phyloP scores from a whole-genome alignment of 2,329 filamentous ascomycete species.

The Hypoxylon sp. region DNA sequence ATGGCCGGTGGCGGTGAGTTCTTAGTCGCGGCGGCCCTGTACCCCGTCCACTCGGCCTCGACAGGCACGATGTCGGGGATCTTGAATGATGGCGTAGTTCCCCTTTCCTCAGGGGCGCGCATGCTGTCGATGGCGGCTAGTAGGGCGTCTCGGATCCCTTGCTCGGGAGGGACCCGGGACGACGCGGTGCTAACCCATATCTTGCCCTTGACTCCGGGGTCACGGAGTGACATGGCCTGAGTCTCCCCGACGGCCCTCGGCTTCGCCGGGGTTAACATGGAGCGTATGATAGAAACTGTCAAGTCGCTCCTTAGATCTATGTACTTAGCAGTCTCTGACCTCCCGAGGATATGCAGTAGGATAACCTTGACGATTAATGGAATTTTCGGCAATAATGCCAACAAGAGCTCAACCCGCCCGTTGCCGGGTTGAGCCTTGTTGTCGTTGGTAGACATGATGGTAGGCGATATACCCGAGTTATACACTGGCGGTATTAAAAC shows the following conservation, averaged over 20 bases:
- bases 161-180: constrained; percentile 71
- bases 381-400: constrained; percentile 66
- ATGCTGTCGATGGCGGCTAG: constrained; percentile 70
- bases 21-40: constrained; percentile 68
- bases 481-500: background rate
- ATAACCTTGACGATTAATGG: constrained; percentile 75
- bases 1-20: constrained; percentile 68
- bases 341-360: constrained; percentile 73
- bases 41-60: constrained; percentile 83
- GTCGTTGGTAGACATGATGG: constrained; percentile 32
- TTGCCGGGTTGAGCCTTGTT: constrained; percentile 18
- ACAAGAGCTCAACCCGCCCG: constrained; percentile 38
- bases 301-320: constrained; percentile 84
- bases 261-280: constrained; percentile 66
- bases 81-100: constrained; percentile 50
- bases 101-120: constrained; percentile 55
- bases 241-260: constrained; percentile 69
- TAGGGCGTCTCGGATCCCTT: constrained; percentile 70
- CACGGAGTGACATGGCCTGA: constrained; percentile 64
- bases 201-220: constrained; percentile 75
- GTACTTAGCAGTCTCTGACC: constrained; percentile 80
- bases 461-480: background rate
- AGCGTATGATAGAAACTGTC: constrained; percentile 79
- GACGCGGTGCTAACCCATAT: constrained; percentile 85
- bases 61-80: constrained; percentile 70